Percentiles rank a stretch among this genome's conserved stretches.
Conservation (phyloP, 2,329 filamentous ascomycete species). For the Aspergillus latus region DNA sequence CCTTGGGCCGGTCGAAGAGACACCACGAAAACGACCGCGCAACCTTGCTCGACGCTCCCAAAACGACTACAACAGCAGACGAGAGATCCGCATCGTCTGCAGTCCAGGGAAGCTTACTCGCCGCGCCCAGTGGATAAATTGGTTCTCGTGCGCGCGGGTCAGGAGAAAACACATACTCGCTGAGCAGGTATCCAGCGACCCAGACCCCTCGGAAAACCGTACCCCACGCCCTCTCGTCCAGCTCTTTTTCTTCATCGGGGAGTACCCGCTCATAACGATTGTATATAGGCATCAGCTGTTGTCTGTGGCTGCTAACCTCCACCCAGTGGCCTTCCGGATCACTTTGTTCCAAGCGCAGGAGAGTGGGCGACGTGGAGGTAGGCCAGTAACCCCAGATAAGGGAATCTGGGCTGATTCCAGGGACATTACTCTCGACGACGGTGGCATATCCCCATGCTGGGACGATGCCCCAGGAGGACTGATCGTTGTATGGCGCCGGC, state of each 20-base stretch:
- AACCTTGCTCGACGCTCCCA: slow-evolving; percentile 31
- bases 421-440: slow-evolving; percentile 22
- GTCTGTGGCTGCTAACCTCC: slow-evolving; percentile 39
- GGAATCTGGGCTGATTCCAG: not conserved
- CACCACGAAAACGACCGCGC: slow-evolving; percentile 22
- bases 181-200: slow-evolving; percentile 33
- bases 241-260: slow-evolving; percentile 9
- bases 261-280: slow-evolving; percentile 39
- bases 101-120: slow-evolving; percentile 26
- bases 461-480: slow-evolving; percentile 45
- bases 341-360: slow-evolving; percentile 35
- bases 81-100: slow-evolving; percentile 33
- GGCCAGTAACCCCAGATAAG: not conserved
- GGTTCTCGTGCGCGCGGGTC: not conserved
- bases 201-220: slow-evolving; percentile 28
- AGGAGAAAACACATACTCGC: slow-evolving; percentile 31
- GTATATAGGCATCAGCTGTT: slow-evolving; percentile 45
- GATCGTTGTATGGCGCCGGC: slow-evolving; percentile 29
- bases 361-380: slow-evolving; percentile 34
- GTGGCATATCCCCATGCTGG: slow-evolving; percentile 51
- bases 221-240: slow-evolving; percentile 20
- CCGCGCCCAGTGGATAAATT: slow-evolving; percentile 14
- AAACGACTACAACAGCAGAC: slow-evolving; percentile 35
- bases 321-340: slow-evolving; percentile 32
- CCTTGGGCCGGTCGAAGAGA: not conserved